Evolutionary conservation across 2,329 filamentous ascomycete genomes (phyloP).

Genomic region (Leptodontidium sp.): DNA sequence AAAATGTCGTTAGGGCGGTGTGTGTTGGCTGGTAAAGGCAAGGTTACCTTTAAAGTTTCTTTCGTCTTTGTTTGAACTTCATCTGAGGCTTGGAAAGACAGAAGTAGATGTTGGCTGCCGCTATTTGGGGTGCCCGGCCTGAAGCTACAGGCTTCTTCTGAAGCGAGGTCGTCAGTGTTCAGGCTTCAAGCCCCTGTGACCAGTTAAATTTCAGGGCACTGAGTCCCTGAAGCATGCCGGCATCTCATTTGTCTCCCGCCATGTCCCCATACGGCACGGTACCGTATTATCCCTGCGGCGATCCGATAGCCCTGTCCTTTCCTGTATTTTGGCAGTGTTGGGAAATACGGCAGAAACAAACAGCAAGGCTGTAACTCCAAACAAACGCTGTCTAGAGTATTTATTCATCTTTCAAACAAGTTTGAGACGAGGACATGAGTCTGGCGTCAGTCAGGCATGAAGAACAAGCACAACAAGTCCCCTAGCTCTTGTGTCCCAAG

Average conservation of each 20-base stretch:
- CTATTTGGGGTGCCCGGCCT: neutral
- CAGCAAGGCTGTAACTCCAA: neutral
- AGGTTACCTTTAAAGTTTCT: too few relatives aligned
- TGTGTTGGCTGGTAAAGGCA: neutral
- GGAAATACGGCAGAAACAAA: neutral
- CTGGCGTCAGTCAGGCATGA: neutral
- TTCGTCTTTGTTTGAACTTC: slow-evolving; percentile 3
- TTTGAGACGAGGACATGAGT: too few relatives aligned
- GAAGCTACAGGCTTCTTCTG: neutral
- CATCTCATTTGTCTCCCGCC: too few relatives aligned
- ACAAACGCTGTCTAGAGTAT: neutral
- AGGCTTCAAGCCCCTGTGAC: slow-evolving; percentile 9
- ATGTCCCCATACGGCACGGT: neutral
- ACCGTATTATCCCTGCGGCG: slow-evolving; percentile 25
- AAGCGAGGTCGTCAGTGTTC: neutral
- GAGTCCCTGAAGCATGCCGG: too few relatives aligned
- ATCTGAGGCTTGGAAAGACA: slow-evolving; percentile 3
- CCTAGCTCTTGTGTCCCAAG: neutral
- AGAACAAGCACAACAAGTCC: neutral
- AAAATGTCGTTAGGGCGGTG: neutral
- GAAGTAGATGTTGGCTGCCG: neutral
- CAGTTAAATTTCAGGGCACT: neutral
- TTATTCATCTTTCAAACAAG: too few relatives aligned
- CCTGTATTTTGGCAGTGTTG: neutral
- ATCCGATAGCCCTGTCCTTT: slow-evolving; percentile 16